Percentiles rank a stretch among this genome's conserved stretches.
These are phyloP conservation scores for Notholithocarpus densiflorus DNA, from an alignment of 306 rosid genomes.

Conservation along the genomic window DNA sequence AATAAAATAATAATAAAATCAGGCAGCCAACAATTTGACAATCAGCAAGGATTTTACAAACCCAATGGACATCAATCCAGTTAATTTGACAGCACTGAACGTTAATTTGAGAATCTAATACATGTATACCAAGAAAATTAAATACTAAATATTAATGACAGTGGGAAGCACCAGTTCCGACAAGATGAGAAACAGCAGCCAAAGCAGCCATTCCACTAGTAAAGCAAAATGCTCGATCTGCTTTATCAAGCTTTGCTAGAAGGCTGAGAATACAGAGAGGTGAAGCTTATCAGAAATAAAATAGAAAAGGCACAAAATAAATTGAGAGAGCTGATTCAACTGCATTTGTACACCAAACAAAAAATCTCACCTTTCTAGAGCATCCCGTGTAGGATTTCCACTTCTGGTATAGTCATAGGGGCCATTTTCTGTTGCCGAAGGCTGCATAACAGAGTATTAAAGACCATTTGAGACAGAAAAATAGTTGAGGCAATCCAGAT, in stretches of 20 bases:
- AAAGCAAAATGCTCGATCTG: constrained; percentile 90
- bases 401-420: constrained; percentile 91
- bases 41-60: neutral
- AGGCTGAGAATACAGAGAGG: constrained; percentile 47
- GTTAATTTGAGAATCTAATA: neutral
- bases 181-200: constrained; percentile 75
- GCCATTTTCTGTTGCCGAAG: constrained; percentile 81
- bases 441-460: constrained; percentile 48
- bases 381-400: constrained; percentile 93
- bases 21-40: neutral
- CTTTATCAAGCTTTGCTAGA: constrained; percentile 84
- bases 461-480: constrained; percentile 4
- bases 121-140: neutral
- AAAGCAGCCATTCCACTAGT: constrained; percentile 99
- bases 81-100: neutral
- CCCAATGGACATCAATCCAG: neutral
- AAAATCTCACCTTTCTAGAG: constrained; percentile 62
- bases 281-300: constrained; percentile 14
- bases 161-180: constrained; percentile 55
- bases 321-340: constrained; percentile 6
- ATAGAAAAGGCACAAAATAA: constrained; percentile 14
- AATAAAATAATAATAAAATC: neutral
- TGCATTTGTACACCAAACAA: constrained; percentile 14
- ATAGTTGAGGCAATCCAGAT: constrained; percentile 7
- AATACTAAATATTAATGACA: constrained; percentile 15